Percentiles rank a stretch among this genome's conserved stretches.
Conservation (phyloP, 108 stramenopile species). For the Cyclotella cryptica region DNA sequence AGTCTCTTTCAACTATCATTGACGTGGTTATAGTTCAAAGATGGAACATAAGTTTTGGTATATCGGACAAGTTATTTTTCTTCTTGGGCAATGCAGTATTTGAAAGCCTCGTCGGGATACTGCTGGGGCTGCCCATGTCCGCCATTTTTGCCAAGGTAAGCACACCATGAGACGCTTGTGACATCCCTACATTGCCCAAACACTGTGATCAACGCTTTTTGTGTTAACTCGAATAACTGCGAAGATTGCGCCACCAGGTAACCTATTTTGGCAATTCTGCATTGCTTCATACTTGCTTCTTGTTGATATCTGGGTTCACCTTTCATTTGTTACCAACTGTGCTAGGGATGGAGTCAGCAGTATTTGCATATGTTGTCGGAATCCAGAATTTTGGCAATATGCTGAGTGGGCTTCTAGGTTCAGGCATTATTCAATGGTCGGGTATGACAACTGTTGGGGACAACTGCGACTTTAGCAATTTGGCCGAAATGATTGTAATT, state of each 20-base stretch:
- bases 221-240: neutral
- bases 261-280: neutral
- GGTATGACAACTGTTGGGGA: constrained; percentile 58
- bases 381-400: constrained; percentile 53
- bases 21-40: constrained; percentile 52
- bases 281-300: neutral
- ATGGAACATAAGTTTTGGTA: constrained; percentile 53
- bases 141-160: constrained; percentile 46
- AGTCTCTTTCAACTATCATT: constrained; percentile 40
- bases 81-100: constrained; percentile 52
- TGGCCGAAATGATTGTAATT: constrained; percentile 42
- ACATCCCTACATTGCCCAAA: neutral
- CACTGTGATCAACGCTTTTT: neutral
- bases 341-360: constrained; percentile 55
- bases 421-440: constrained; percentile 50
- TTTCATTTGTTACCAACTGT: neutral
- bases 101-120: constrained; percentile 37
- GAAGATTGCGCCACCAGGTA: constrained; percentile 14
- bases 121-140: constrained; percentile 39
- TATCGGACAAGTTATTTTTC: constrained; percentile 53
- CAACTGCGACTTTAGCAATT: constrained; percentile 39
- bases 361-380: constrained; percentile 55
- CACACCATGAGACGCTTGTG: neutral
- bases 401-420: constrained; percentile 47
- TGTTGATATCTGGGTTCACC: neutral